Conservation (phyloP, 306 rosid genomes). For the Casuarina glauca region DNA sequence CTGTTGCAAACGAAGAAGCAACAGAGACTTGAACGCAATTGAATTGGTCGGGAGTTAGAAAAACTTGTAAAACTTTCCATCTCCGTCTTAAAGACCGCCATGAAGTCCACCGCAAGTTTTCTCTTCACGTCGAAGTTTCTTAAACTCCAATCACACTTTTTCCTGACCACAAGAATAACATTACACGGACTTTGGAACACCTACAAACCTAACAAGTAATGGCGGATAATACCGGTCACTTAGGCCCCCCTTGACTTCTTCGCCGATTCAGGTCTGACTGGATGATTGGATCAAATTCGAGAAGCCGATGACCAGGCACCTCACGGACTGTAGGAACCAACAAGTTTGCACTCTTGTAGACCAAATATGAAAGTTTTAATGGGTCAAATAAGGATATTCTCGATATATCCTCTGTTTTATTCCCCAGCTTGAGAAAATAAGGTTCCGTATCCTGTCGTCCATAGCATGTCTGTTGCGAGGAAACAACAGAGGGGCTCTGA, state of each 20-base stretch:
- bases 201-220: too few relatives aligned
- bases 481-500: neutral
- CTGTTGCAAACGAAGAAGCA: conserved; percentile 32
- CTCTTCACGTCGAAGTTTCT: conserved; percentile 65
- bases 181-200: neutral
- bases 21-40: conserved; percentile 55
- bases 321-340: neutral
- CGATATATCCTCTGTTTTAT: too few relatives aligned
- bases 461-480: neutral
- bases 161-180: conserved; percentile 33
- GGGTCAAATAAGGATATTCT: too few relatives aligned
- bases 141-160: conserved; percentile 35
- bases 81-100: conserved; percentile 39
- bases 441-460: too few relatives aligned
- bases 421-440: too few relatives aligned
- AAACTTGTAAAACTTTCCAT: conserved; percentile 64
- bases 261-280: conserved; percentile 14
- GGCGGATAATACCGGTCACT: neutral
- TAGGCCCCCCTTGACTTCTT: conserved; percentile 19
- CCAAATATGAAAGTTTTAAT: too few relatives aligned
- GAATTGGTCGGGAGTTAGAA: conserved; percentile 45
- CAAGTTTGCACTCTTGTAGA: neutral
- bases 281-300: neutral
- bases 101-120: conserved; percentile 33
- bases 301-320: neutral